phyloP scores from a whole-genome alignment of 2,329 filamentous ascomycete genomes.

The Blastomyces percursus region DNA sequence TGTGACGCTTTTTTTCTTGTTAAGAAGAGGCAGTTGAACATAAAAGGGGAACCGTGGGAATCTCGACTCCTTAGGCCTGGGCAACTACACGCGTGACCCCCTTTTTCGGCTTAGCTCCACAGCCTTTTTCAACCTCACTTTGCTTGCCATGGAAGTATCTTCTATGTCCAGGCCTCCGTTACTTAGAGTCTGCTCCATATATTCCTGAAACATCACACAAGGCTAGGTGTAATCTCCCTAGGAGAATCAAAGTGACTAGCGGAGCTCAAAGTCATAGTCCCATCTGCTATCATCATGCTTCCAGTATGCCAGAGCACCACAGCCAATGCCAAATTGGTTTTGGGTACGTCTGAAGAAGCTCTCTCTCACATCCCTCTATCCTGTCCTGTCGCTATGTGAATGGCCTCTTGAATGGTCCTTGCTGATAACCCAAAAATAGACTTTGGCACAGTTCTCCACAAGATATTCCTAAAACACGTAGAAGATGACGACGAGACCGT shows the following conservation, averaged over 20 bases:
- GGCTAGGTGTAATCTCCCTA: neutral
- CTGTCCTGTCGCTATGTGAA: neutral
- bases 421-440: neutral
- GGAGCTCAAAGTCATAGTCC: neutral
- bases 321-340: neutral
- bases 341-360: neutral
- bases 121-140: constrained; percentile 1
- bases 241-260: neutral
- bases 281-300: neutral
- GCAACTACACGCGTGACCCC: too few species aligned
- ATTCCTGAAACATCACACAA: neutral
- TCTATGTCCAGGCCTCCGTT: neutral
- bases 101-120: neutral
- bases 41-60: neutral
- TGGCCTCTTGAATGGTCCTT: neutral
- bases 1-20: neutral
- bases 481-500: neutral
- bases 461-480: neutral
- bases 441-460: neutral
- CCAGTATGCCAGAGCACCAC: neutral
- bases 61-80: too few species aligned
- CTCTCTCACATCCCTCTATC: neutral
- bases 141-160: neutral
- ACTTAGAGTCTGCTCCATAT: neutral
- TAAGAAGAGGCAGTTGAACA: neutral